These are phyloP conservation scores for Trypanosoma vivax DNA, from an alignment of 208 protist species.

Conservation along the genomic window DNA sequence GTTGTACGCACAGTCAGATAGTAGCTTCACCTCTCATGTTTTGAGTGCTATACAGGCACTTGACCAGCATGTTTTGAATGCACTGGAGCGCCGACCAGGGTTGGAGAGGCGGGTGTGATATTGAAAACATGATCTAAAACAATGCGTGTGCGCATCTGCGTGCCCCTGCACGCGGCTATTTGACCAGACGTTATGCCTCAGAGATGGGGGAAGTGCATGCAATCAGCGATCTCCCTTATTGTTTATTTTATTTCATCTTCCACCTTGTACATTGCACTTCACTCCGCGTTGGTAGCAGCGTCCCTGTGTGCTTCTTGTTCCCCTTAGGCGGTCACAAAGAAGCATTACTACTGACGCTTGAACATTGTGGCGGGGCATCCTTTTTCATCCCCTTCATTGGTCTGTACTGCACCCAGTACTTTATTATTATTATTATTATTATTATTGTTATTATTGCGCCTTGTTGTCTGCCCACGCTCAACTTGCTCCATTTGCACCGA, in stretches of 20 bases:
- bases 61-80: constrained; percentile 62
- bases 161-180: too few species aligned
- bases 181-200: too few species aligned
- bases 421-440: constrained; percentile 2
- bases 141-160: too few species aligned
- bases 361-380: not conserved
- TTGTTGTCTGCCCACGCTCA: not conserved
- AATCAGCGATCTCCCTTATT: constrained; percentile 1
- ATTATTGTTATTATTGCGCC: not conserved
- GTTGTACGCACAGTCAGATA: constrained; percentile 6
- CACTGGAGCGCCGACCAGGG: constrained; percentile 31
- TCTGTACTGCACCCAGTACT: not conserved
- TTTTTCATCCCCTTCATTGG: not conserved
- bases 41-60: constrained; percentile 77
- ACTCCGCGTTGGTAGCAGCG: too few species aligned
- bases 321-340: too few species aligned
- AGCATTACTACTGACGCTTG: not conserved
- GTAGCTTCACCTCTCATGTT: constrained; percentile 62
- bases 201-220: too few species aligned
- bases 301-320: too few species aligned
- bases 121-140: not conserved
- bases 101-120: not conserved
- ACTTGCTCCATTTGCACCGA: not conserved
- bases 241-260: not conserved
- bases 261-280: not conserved